These are phyloP conservation scores for Tolypocladium inflatum DNA, from an alignment of 2,329 filamentous ascomycete species.

Conservation along the genomic window DNA sequence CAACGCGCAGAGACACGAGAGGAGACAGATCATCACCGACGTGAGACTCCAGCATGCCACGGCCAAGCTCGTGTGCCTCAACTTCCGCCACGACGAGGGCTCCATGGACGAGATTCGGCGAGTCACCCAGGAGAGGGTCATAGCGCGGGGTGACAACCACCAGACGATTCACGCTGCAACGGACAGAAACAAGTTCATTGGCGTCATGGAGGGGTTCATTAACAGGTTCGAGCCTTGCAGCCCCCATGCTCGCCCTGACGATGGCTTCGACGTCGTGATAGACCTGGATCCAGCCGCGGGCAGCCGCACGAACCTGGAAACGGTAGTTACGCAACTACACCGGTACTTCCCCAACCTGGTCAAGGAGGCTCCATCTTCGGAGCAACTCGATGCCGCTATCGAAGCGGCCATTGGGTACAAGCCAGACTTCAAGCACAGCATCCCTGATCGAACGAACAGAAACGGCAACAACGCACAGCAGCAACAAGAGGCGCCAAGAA, in stretches of 20 bases:
- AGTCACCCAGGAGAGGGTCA: conserved; percentile 68
- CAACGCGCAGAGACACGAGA: conserved; percentile 82
- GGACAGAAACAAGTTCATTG: conserved; percentile 62
- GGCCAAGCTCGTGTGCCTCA: conserved; percentile 71
- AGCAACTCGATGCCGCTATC: conserved; percentile 74
- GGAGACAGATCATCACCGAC: conserved; percentile 78
- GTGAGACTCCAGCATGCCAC: conserved; percentile 52
- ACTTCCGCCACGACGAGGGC: conserved; percentile 78
- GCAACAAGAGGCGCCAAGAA: conserved; percentile 13
- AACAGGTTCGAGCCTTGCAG: conserved; percentile 74
- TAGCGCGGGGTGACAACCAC: conserved; percentile 87
- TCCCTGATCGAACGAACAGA: conserved; percentile 47
- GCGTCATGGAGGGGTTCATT: conserved; percentile 94
- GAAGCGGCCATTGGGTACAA: conserved; percentile 65
- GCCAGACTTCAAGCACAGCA: conserved; percentile 65
- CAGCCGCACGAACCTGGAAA: conserved; percentile 83
- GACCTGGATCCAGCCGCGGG: conserved; percentile 67
- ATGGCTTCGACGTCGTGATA: conserved; percentile 75
- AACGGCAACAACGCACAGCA: conserved; percentile 17
- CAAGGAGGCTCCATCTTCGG: conserved; percentile 55
- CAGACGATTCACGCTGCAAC: conserved; percentile 90
- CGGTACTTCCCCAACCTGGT: conserved; percentile 71
- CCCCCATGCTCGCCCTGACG: conserved; percentile 58
- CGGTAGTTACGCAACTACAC: conserved; percentile 61
- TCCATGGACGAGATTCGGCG: conserved; percentile 63